These are phyloP conservation scores for Rutstroemia sp. DNA, from an alignment of 2,329 filamentous ascomycete species.

Conservation along the genomic window DNA sequence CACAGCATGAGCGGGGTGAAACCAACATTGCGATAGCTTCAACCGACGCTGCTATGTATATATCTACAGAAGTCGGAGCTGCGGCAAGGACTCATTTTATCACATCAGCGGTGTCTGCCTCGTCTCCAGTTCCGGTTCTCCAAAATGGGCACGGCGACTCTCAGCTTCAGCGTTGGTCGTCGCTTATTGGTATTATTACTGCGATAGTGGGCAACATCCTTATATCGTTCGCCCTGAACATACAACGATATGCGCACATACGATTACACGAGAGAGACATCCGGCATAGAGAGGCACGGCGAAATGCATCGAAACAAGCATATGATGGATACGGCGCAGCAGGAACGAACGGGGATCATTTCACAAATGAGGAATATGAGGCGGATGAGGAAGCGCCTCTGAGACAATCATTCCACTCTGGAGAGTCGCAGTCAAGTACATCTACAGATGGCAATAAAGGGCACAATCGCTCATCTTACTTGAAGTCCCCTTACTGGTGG, in stretches of 20 bases:
- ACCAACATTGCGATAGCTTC: conserved; percentile 7
- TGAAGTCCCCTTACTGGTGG: conserved; percentile 96
- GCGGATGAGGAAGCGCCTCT: conserved; percentile 45
- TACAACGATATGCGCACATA: conserved; percentile 92
- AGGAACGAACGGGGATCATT: conserved; percentile 27
- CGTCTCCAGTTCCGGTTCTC: not conserved
- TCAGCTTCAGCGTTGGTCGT: conserved; percentile 69
- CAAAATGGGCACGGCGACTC: conserved; percentile 33
- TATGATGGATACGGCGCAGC: conserved; percentile 36
- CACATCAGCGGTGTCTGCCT: conserved; percentile 1
- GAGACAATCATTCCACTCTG: conserved; percentile 42
- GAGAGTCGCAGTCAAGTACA: conserved; percentile 33
- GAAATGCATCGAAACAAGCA: conserved; percentile 35
- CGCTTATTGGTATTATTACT: conserved; percentile 87
- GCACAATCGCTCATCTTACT: conserved; percentile 54
- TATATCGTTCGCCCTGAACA: conserved; percentile 92
- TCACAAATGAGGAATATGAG: conserved; percentile 17
- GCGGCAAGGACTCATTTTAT: conserved; percentile 13
- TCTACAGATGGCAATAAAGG: conserved; percentile 30
- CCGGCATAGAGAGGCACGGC: conserved; percentile 47
- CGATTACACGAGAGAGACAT: conserved; percentile 66
- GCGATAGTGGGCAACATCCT: conserved; percentile 89
- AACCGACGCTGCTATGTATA: conserved; percentile 24
- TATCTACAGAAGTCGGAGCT: conserved; percentile 17
- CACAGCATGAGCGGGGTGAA: conserved; percentile 18